A percentile compares a stretch with the other conserved stretches of the same genome.
Evolutionary conservation across 2,329 filamentous ascomycete genomes (phyloP).

Genomic region (Ophiostoma ips): DNA sequence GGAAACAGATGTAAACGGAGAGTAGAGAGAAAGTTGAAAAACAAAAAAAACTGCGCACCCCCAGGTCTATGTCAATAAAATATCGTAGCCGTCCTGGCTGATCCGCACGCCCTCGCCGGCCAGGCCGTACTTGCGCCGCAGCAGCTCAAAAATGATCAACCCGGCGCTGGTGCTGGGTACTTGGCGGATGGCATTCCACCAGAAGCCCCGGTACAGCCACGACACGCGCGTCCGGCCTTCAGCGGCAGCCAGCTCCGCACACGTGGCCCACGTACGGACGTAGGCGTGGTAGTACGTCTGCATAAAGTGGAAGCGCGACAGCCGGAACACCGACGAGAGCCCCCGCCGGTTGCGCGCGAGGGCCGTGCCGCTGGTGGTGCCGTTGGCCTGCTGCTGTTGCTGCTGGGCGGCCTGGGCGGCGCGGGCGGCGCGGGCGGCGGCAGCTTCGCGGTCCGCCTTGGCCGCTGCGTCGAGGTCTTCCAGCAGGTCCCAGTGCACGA

Average conservation of each 20-base stretch:
- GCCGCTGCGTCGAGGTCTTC: slow-evolving; percentile 50
- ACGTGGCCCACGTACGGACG: slow-evolving; percentile 50
- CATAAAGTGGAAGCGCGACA: slow-evolving; percentile 37
- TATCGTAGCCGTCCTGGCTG: slow-evolving; percentile 56
- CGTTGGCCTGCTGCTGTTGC: too few species aligned
- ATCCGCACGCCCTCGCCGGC: slow-evolving; percentile 49
- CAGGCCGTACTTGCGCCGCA: slow-evolving; percentile 57
- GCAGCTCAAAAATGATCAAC: slow-evolving; percentile 65
- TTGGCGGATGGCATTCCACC: slow-evolving; percentile 57
- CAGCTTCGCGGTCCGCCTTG: slow-evolving; percentile 5
- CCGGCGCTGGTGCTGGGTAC: slow-evolving; percentile 66
- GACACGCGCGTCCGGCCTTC: slow-evolving; percentile 41
- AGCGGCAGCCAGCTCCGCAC: slow-evolving; percentile 38
- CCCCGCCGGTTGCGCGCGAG: too few species aligned
- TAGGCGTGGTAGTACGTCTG: slow-evolving; percentile 59
- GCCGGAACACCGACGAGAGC: not conserved
- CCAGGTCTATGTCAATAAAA: slow-evolving; percentile 33
- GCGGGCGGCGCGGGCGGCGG: not conserved
- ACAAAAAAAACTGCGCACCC: not conserved
- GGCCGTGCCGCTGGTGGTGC: not conserved
- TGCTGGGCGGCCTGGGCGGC: not conserved
- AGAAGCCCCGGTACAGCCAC: slow-evolving; percentile 60
- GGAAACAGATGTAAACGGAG: not conserved
- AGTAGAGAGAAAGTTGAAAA: not conserved
- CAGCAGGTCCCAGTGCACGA: slow-evolving; percentile 58